Conservation (phyloP, 768 basidiomycete genomes). For the Tricholoma matsutake region DNA sequence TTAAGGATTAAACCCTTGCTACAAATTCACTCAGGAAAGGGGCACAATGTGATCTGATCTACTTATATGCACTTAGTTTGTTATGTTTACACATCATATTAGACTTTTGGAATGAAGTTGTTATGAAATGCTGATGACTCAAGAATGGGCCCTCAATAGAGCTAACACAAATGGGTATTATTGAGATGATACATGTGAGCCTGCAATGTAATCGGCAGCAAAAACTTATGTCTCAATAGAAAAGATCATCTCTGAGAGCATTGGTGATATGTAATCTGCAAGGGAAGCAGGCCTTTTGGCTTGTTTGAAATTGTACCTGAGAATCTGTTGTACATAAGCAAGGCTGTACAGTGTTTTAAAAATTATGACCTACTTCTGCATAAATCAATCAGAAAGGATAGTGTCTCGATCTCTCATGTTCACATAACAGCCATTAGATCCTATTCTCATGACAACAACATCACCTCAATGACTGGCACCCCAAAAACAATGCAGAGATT, state of each 20-base stretch:
- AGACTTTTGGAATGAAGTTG: too few relatives aligned
- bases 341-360: neutral
- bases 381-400: constrained; percentile 2
- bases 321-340: neutral
- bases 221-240: too few relatives aligned
- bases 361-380: neutral
- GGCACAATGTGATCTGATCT: too few relatives aligned
- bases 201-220: too few relatives aligned
- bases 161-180: too few relatives aligned
- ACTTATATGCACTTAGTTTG: too few relatives aligned
- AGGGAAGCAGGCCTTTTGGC: neutral
- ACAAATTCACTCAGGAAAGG: too few relatives aligned
- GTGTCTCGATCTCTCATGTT: constrained; percentile 4
- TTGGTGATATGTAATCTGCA: neutral
- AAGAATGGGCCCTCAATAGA: too few relatives aligned
- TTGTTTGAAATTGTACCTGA: neutral
- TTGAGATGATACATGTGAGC: neutral
- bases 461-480: neutral
- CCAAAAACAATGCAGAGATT: neutral
- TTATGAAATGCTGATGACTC: too few relatives aligned
- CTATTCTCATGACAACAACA: constrained; percentile 1
- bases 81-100: too few relatives aligned
- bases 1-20: neutral
- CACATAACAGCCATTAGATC: neutral
- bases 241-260: neutral